Percentiles rank a stretch among this genome's conserved stretches.
phyloP scores from a whole-genome alignment of 306 rosid genomes.

The Malus fusca region DNA sequence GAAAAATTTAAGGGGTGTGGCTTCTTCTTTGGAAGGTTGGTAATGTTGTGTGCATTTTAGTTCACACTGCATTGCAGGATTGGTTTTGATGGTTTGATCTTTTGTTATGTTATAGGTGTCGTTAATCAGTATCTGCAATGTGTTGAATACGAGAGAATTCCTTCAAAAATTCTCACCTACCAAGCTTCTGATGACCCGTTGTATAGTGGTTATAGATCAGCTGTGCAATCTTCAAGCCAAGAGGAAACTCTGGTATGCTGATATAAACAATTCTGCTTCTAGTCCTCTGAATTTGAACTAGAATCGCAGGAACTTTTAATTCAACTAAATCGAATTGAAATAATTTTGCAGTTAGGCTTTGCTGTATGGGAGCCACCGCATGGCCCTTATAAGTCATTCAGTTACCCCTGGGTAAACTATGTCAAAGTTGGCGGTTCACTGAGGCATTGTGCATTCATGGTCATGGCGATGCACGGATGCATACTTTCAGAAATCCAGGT shows the following conservation, averaged over 20 bases:
- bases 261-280: neutral
- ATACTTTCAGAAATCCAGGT: conserved; percentile 85
- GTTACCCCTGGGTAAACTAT: conserved; percentile 65
- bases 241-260: conserved; percentile 63
- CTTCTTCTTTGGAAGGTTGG: conserved; percentile 61
- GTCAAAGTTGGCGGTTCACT: conserved; percentile 60
- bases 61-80: neutral
- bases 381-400: conserved; percentile 54
- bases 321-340: neutral
- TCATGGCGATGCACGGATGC: conserved; percentile 86
- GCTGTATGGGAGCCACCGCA: conserved; percentile 86
- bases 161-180: conserved; percentile 63
- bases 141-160: conserved; percentile 57
- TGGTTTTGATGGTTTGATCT: conserved; percentile 3
- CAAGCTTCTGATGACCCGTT: conserved; percentile 75
- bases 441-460: conserved; percentile 76
- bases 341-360: conserved; percentile 47
- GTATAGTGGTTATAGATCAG: conserved; percentile 65
- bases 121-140: conserved; percentile 59
- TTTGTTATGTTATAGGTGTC: conserved; percentile 35
- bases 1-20: conserved; percentile 56
- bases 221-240: conserved; percentile 60
- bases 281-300: neutral
- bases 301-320: neutral
- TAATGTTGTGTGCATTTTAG: neutral